Conservation (phyloP, 129 eudicot species). For the Artemisia tridentata region DNA sequence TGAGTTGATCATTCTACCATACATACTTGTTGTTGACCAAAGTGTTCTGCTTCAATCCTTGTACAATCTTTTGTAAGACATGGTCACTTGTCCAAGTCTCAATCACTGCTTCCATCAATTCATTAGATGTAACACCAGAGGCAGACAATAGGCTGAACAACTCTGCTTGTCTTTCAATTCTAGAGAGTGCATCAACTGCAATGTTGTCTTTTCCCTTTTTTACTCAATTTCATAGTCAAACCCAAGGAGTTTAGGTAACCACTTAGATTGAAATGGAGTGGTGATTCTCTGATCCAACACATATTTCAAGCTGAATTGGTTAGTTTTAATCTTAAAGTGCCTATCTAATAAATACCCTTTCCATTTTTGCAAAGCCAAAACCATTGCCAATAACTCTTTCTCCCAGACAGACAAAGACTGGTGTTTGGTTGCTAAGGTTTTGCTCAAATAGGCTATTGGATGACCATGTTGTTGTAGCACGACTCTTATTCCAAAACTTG, state of each 20-base stretch:
- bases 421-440: no score
- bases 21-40: no score
- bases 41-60: no score
- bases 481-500: no score
- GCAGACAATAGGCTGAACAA: neutral
- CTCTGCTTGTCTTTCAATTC: neutral
- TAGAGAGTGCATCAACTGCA: neutral
- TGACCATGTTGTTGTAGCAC: no score
- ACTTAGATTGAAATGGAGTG: neutral
- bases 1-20: no score
- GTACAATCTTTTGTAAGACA: no score
- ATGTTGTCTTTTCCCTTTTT: neutral
- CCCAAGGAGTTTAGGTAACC: neutral
- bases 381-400: neutral
- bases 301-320: no score
- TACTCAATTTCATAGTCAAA: neutral
- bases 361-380: neutral
- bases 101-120: no score
- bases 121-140: neutral
- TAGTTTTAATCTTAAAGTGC: neutral
- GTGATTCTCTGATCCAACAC: no score
- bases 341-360: neutral
- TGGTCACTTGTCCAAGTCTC: no score
- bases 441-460: no score
- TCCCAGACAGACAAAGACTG: neutral